Conservation (phyloP, 2,329 filamentous ascomycete species). For the Atkinsonella hypoxylon region DNA sequence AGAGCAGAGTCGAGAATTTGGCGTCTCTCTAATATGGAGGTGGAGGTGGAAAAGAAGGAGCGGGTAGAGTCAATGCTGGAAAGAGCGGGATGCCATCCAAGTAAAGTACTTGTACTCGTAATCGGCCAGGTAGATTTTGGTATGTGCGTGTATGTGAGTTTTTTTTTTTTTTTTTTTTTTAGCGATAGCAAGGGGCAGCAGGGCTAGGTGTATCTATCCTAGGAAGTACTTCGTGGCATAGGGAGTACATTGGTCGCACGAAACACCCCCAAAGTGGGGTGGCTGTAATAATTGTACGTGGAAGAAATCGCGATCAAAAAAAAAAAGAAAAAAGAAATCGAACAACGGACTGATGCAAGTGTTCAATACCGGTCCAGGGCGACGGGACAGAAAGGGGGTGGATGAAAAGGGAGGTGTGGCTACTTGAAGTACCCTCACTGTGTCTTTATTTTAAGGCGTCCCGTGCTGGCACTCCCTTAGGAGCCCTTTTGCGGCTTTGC, state of each 20-base stretch:
- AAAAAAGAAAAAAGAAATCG: not conserved
- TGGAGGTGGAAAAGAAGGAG: not conserved
- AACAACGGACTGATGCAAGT: not conserved
- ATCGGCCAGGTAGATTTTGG: not conserved
- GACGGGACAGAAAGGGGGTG: constrained; percentile 3
- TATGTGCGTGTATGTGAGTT: not conserved
- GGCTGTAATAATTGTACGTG: not conserved
- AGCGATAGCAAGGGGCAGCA: constrained; percentile 4
- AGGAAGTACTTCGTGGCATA: not conserved
- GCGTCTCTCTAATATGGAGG: not conserved
- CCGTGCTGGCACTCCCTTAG: constrained; percentile 3
- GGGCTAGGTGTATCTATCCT: constrained; percentile 2
- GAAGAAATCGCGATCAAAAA: not conserved
- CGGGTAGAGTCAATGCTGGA: constrained; percentile 3
- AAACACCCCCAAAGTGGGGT: not conserved
- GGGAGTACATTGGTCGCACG: not conserved
- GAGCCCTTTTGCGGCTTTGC: not conserved
- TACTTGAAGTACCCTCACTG: not conserved
- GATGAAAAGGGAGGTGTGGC: not conserved
- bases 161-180: not conserved
- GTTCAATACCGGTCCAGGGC: constrained; percentile 2
- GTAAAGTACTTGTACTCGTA: constrained; percentile 2
- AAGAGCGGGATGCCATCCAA: constrained; percentile 5
- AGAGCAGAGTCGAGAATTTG: not conserved
- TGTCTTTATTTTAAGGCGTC: constrained; percentile 1